Base-by-base conservation (phyloP, 2,329 filamentous ascomycete genomes). In the Aureobasidium melanogenum region DNA sequence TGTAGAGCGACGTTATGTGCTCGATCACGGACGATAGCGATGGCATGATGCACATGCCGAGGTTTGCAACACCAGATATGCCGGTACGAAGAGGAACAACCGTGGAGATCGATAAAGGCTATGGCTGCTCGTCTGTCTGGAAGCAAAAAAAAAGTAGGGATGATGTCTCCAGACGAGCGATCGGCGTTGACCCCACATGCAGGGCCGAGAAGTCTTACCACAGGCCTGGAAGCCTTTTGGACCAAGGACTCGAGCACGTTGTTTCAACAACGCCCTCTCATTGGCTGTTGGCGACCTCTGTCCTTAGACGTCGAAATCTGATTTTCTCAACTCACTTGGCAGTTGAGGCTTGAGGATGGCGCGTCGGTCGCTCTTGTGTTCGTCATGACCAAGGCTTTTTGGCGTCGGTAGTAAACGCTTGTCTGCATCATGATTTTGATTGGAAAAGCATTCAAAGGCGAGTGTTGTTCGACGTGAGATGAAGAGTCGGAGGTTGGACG, bases 181-280 rank as follows among this genome's bases (percentile, higher is more conserved):
- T 48, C 44, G 30, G 38, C 43, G 10, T 6, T 44, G 44, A 39
- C 56, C 43, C 56, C 56, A 59, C 56, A 59, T 50, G 56, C 56
- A 59, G 56, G 54, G 54, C 54, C 51, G 51, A 55, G 51, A 55
- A 14, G 51, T 55, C 28, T 55, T 55, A 24, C 26, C 52, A 28
- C 52, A 57, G 52, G 55, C 32, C 56, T 59, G 34, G 56, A 59
- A 59, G 54, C 41, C 30, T 19, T 57, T 8, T 10, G n/a, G 28
- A 44, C 54, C 54, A 58, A 36, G 39, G 56, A 59, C 44, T 50
- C 56, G 56, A 59, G 44, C 56, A 59, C 56, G 56, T 59, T 59
- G 30, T 59, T 14, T 3, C 41, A 28, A 39, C 17, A 17, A 30
- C 32, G 56, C 15, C 34, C 17, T 59, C 32, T 50, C 5, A 59